Evolutionary conservation across 768 basidiomycete species (phyloP).

Genomic region (Lyophyllum atratum): DNA sequence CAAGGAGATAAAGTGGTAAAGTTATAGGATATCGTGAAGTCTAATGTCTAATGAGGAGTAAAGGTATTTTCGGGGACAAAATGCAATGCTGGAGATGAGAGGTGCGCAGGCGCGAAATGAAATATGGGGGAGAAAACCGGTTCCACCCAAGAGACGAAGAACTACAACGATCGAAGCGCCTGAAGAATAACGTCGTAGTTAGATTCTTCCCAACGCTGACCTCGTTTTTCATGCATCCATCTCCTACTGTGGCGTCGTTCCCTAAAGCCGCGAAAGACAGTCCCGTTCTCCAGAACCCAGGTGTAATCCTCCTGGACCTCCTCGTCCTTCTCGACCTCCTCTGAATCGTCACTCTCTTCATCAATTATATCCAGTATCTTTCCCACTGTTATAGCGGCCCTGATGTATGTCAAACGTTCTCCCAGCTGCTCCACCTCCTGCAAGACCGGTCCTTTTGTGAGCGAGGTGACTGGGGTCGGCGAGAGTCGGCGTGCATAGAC

Average conservation of each 20-base stretch:
- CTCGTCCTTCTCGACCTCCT: conserved; percentile 14
- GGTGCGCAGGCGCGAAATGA: not conserved
- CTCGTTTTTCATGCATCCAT: conserved; percentile 43
- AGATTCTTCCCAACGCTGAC: conserved; percentile 35
- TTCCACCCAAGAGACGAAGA: not conserved
- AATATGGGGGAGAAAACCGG: not conserved
- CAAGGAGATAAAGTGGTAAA: not conserved
- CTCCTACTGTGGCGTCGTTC: conserved; percentile 27
- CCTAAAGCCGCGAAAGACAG: conserved; percentile 4
- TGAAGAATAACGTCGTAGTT: conserved; percentile 35
- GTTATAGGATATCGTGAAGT: not conserved
- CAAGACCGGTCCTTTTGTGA: not conserved
- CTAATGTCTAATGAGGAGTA: not conserved
- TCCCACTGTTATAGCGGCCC: conserved; percentile 9
- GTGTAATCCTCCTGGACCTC: conserved; percentile 17
- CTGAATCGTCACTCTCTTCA: conserved; percentile 14
- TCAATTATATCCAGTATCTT: conserved; percentile 13
- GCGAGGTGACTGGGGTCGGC: not conserved
- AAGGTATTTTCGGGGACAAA: not conserved
- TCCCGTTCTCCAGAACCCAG: conserved; percentile 15
- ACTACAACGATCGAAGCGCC: conserved; percentile 34
- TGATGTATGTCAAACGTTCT: conserved; percentile 3
- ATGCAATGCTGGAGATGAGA: not conserved
- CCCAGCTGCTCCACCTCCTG: not conserved
- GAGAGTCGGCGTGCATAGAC: conserved; percentile 3